Evolutionary conservation across 371 early-diverging fungal genomes (phyloP), one percentile per base, ranked within the genome.

Genomic region (Dichotomocladium elegans): DNA sequence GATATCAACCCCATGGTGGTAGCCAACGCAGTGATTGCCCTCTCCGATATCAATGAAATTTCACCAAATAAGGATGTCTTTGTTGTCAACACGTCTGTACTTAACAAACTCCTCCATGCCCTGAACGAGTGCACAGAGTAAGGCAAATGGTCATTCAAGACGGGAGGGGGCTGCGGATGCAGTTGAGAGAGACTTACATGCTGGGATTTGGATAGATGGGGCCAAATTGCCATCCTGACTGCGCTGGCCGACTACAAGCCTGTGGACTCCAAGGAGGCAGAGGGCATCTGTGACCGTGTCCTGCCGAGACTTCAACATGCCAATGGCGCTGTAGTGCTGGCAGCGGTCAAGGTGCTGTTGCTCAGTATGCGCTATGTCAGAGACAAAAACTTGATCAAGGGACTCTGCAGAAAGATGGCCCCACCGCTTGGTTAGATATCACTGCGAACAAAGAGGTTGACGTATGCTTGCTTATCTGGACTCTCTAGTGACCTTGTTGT

Each of bases 1-100:
- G 98, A 99, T 65, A 74, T 93, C 6, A 99, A 99, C 70, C 92
- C 98, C 0, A 93, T 94, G 90, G 96, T 97, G 2, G 91, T 96
- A 11, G 90, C 98, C 7, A 95, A 92, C 63, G 94, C 95, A 4
- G 85, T 96, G 0, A 89, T 92, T 15, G 92, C 94, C 10, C 72
- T 97, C 50, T 79, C 81, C 12, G 96, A 98, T 63, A 98, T 98
- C 54, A 83, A 89, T 40, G 91, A 91, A 60, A 72, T 85, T 26
- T 90, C 92, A 10, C 73, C 80, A 29, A 73, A 72, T 44, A 83
- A 85, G 25, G 85, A 86, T 29, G 71, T 70, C 50, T 83, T 96
- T 64, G 68, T 73, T 27, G 63, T 98, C 51, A 89, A 93, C 55
- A 66, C 87, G 27, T 63, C 80, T 11, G 76, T 83, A 31, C 87